phyloP scores from a whole-genome alignment of 768 basidiomycete genomes.

The Phallus indusiatus region DNA sequence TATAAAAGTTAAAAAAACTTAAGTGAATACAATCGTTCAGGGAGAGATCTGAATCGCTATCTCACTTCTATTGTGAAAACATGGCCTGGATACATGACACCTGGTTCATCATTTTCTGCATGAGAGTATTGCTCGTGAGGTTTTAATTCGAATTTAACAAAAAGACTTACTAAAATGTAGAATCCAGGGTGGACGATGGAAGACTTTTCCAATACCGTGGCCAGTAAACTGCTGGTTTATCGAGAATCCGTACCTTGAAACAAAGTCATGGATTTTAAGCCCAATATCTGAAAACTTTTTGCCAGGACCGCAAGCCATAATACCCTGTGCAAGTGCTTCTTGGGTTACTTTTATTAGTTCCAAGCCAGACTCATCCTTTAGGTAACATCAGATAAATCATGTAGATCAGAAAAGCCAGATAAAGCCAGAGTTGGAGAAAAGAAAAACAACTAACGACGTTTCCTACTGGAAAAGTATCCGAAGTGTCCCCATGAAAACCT shows the following conservation, averaged over 20 bases:
- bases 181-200: conserved; percentile 81
- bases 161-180: conserved; percentile 54
- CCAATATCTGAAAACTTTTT: conserved; percentile 63
- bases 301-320: conserved; percentile 68
- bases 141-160: background rate
- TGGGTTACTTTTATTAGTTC: conserved; percentile 57
- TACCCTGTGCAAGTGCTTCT: conserved; percentile 58
- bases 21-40: background rate
- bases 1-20: conserved; percentile 18
- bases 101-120: conserved; percentile 78
- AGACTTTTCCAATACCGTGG: conserved; percentile 77
- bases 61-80: conserved; percentile 88
- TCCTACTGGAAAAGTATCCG: too few relatives aligned
- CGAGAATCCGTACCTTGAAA: conserved; percentile 36
- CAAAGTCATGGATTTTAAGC: conserved; percentile 48
- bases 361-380: conserved; percentile 60
- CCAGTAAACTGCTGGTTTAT: conserved; percentile 70
- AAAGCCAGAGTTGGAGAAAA: background rate
- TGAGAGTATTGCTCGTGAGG: background rate
- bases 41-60: background rate
- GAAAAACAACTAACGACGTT: background rate
- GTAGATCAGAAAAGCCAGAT: background rate
- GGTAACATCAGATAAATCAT: too few relatives aligned
- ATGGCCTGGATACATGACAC: conserved; percentile 72
- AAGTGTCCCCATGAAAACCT: conserved; percentile 83